Evolutionary conservation across 2,329 filamentous ascomycete species (phyloP).

Genomic region (Monosporascus cannonballus): DNA sequence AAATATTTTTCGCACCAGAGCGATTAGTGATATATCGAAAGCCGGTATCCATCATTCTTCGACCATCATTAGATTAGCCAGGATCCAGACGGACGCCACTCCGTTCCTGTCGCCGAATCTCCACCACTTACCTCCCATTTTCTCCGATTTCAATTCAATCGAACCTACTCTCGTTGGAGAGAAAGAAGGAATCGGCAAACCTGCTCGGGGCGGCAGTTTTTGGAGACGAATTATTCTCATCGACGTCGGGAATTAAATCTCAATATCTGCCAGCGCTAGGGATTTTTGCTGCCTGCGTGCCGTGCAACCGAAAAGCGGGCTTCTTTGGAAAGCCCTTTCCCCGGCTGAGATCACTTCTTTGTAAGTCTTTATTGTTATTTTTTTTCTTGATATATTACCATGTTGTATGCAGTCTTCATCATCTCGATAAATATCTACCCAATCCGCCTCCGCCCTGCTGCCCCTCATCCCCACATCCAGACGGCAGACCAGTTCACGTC

Average conservation of each 20-base stretch:
- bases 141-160: not conserved
- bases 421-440: not conserved
- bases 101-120: not conserved
- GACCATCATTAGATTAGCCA: not conserved
- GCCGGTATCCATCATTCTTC: not conserved
- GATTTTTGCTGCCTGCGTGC: not conserved
- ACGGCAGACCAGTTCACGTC: too few relatives aligned
- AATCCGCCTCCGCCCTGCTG: not conserved
- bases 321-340: not conserved
- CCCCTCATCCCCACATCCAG: not conserved
- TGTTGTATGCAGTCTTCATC: not conserved
- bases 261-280: not conserved
- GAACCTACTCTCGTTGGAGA: not conserved
- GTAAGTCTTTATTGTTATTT: too few relatives aligned
- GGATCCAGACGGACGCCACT: not conserved
- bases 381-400: not conserved
- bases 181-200: not conserved
- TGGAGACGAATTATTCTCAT: not conserved
- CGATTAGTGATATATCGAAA: not conserved
- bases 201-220: not conserved
- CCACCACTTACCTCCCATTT: not conserved
- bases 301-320: not conserved
- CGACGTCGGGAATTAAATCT: not conserved
- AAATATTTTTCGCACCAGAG: not conserved
- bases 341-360: not conserved